A percentile compares a stretch with the other conserved stretches of the same genome.
Conservation (phyloP, 1,284 basidiomycete genomes). For the Leccinum variabile region DNA sequence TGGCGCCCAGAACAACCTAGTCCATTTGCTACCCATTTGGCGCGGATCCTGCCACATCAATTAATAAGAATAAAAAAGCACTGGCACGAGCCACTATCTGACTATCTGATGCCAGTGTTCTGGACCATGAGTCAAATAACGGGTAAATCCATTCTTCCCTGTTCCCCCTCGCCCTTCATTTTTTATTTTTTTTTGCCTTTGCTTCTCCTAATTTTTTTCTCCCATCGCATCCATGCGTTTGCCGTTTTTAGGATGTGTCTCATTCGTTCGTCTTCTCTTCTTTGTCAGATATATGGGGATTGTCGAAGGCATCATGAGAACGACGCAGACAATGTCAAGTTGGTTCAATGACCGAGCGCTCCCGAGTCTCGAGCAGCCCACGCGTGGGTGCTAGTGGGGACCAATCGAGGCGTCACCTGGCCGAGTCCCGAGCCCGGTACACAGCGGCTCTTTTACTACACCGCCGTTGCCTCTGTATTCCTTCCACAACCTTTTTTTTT, state of each 20-base stretch:
- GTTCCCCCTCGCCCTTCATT: not conserved
- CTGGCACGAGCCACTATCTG: not conserved
- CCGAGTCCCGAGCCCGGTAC: not conserved
- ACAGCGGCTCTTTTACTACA: not conserved
- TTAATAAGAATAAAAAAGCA: not conserved
- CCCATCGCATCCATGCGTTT: not conserved
- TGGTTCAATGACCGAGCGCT: not conserved
- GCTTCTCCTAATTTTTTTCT: not conserved
- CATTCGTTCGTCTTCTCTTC: not conserved
- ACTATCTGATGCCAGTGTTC: not conserved
- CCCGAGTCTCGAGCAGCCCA: not conserved
- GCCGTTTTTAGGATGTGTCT: not conserved
- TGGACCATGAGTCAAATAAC: not conserved
- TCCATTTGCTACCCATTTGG: not conserved
- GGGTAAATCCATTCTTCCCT: slow-evolving; percentile 1
- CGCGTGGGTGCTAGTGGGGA: not conserved
- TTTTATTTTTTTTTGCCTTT: not conserved
- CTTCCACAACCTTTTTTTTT: not conserved
- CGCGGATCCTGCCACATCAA: not conserved
- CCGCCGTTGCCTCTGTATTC: not conserved
- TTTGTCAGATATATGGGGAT: slow-evolving; percentile 10
- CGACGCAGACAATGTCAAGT: not conserved
- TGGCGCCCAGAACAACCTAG: not conserved
- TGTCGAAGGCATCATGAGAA: not conserved
- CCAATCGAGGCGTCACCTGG: not conserved